These are phyloP conservation scores for Vachellia pachyceras DNA, from an alignment of 306 rosid genomes.

Conservation along the genomic window DNA sequence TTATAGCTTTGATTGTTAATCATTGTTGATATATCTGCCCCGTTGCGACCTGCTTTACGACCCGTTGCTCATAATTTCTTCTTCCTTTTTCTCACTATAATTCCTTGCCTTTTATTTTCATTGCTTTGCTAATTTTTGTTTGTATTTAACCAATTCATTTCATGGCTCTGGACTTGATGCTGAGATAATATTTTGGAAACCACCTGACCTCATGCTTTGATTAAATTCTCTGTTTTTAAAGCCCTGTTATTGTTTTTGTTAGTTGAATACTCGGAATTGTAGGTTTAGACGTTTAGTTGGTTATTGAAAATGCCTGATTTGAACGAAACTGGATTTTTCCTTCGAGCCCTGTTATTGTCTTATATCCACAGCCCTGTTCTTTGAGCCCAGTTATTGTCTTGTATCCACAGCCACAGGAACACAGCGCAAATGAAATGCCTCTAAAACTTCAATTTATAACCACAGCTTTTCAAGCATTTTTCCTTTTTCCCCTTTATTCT, in stretches of 20 bases:
- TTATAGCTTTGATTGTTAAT: no score
- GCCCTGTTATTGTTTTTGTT: not conserved
- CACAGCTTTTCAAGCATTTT: not conserved
- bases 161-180: not conserved
- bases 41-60: slow-evolving; percentile 45
- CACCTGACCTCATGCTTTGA: not conserved
- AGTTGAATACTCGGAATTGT: not conserved
- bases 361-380: no score
- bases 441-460: not conserved
- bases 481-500: not conserved
- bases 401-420: not conserved
- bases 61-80: slow-evolving; percentile 72
- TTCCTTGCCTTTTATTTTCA: not conserved
- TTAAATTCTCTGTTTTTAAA: not conserved
- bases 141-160: not conserved
- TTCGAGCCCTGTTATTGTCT: no score
- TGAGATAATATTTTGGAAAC: not conserved
- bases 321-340: not conserved
- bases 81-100: not conserved
- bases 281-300: not conserved
- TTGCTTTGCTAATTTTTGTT: not conserved
- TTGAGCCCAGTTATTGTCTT: not conserved
- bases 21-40: no score
- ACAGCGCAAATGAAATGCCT: not conserved
- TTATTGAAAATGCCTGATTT: not conserved